Conservation (phyloP, 208 protist species). For the Trypanosoma theileri region DNA sequence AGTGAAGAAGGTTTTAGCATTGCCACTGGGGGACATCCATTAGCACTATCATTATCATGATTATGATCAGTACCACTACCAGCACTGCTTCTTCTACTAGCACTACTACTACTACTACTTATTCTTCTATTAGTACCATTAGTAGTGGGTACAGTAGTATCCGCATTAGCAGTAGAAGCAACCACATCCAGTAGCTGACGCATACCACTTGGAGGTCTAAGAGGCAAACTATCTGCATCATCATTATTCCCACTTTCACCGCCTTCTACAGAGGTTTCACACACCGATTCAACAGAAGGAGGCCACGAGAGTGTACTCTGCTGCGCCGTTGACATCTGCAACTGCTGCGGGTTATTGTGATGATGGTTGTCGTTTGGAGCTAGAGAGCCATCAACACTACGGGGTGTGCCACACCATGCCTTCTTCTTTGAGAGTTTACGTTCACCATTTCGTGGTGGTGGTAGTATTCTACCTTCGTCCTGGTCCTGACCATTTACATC, state of each 20-base stretch:
- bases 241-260: too few species aligned
- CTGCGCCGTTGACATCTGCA: not conserved
- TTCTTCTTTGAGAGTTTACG: not conserved
- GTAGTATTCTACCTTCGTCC: not conserved
- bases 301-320: not conserved
- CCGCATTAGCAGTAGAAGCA: too few species aligned
- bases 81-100: not conserved
- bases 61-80: not conserved
- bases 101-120: not conserved
- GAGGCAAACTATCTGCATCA: too few species aligned
- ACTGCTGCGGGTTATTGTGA: not conserved
- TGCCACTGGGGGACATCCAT: slow-evolving; percentile 8
- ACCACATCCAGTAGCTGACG: too few species aligned
- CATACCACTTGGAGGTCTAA: too few species aligned
- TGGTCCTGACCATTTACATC: not conserved
- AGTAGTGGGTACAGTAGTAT: too few species aligned
- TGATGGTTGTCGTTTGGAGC: not conserved
- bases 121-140: too few species aligned
- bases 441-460: too few species aligned
- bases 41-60: not conserved
- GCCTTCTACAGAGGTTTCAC: not conserved
- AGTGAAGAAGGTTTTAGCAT: not conserved
- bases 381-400: not conserved
- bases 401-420: not conserved
- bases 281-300: slow-evolving; percentile 7